Evolutionary conservation across 202 grass and related monocot species (phyloP).

Genomic region (Panicum hallii): DNA sequence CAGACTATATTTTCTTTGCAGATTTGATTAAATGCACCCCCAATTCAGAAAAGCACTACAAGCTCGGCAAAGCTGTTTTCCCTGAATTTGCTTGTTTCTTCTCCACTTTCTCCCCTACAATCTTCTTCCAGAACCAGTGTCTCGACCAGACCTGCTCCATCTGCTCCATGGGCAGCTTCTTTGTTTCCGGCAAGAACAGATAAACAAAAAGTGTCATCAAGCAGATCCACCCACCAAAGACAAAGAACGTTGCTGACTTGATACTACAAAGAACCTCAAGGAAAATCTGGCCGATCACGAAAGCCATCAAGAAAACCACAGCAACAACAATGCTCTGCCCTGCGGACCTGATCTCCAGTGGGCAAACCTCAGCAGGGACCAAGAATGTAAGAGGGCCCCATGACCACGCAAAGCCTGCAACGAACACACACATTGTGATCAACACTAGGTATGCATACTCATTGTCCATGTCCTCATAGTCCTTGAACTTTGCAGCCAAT

Average conservation of each 20-base stretch:
- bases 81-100: neutral
- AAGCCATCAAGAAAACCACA: constrained; percentile 66
- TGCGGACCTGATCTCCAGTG: constrained; percentile 77
- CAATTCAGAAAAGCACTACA: constrained; percentile 33
- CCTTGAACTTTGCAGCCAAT: constrained; percentile 65
- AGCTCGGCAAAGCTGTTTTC: constrained; percentile 7
- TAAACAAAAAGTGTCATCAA: constrained; percentile 69
- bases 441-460: constrained; percentile 62
- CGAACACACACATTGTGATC: constrained; percentile 66
- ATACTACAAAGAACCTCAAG: constrained; percentile 63
- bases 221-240: constrained; percentile 66
- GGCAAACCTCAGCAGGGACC: constrained; percentile 69
- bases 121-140: constrained; percentile 84
- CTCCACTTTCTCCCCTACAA: constrained; percentile 50
- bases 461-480: constrained; percentile 60
- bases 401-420: constrained; percentile 78
- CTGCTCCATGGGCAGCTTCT: constrained; percentile 79
- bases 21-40: constrained; percentile 25
- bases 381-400: constrained; percentile 80
- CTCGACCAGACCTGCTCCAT: constrained; percentile 76
- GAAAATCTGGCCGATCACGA: constrained; percentile 72
- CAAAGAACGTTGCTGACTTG: constrained; percentile 69
- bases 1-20: constrained; percentile 20
- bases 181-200: constrained; percentile 78
- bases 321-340: constrained; percentile 82